Conservation (phyloP, 768 basidiomycete species). For the Boletus rex-veris region DNA sequence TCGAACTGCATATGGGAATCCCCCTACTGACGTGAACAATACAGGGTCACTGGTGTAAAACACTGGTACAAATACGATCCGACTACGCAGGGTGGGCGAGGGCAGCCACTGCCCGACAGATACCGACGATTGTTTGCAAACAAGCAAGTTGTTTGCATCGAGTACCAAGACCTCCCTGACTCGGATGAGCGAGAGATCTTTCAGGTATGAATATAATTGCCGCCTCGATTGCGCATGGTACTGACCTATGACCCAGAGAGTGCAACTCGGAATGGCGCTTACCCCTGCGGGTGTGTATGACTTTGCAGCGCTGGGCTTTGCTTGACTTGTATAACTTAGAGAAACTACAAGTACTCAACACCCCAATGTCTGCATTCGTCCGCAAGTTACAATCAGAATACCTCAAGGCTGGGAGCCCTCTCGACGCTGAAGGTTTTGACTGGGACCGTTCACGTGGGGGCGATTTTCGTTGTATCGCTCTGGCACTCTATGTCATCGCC, state of each 20-base stretch:
- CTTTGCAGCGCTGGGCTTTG: background rate
- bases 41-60: conserved; percentile 37
- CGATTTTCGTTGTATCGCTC: conserved; percentile 58
- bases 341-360: conserved; percentile 63
- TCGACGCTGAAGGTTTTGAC: conserved; percentile 39
- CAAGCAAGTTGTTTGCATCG: conserved; percentile 81
- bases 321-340: conserved; percentile 35
- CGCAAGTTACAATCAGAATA: conserved; percentile 51
- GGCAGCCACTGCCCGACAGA: conserved; percentile 47
- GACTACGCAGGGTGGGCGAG: conserved; percentile 11
- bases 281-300: conserved; percentile 55
- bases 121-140: conserved; percentile 60
- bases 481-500: conserved; percentile 51
- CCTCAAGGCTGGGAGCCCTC: conserved; percentile 37
- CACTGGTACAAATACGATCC: conserved; percentile 45
- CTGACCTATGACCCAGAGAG: conserved; percentile 44
- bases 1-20: fast-evolving
- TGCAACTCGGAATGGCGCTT: conserved; percentile 75
- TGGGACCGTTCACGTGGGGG: conserved; percentile 51
- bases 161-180: conserved; percentile 60
- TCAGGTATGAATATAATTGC: conserved; percentile 45
- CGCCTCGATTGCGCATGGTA: background rate
- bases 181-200: conserved; percentile 65
- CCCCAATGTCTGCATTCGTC: conserved; percentile 55
- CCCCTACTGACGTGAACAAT: background rate